Base-by-base conservation (phyloP, 305 asterid genomes). In the Lippia alba region DNA sequence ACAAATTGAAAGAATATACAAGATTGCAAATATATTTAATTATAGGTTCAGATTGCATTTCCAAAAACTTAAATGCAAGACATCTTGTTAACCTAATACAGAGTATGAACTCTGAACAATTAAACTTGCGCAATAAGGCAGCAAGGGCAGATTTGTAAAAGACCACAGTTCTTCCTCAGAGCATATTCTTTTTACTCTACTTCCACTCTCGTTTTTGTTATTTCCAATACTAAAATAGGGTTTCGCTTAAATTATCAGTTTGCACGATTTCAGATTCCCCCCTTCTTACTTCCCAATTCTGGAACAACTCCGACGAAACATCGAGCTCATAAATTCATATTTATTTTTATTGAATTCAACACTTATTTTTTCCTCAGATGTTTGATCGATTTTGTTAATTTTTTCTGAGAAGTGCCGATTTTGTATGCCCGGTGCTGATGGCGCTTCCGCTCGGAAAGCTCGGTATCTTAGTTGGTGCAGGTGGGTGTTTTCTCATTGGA, bases 381-480 rank as follows among this genome's bases (percentile, higher is more conserved):
- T 55, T 59, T 59, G n/a, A 5, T 19, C 34, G 0, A 39, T 36
- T 49, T 41, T 53, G 57, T 56, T 71, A 33, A 41, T 61, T 56
- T 54, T 53, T 16, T 40, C 44, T 62, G 5, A 67, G 32, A 41
- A 55, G 67, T 59, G 49, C 77, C 70, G 68, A 70, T 81, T 70
- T 55, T 49, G 14, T 78, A 33, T 62, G 17, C 58, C 44, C 61
- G 30, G 73, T 65, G 79, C 60, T 61, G 19, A 94, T 91, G 99
- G 97, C 97, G 67, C 89, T 94, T 62, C 78, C 97, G 57, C 73
- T 94, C 45, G 97, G 96, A 75, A 94, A 94, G 89, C 88, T 94
- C 67, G 75, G 93, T 16, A 77, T 94, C 71, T 70, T 91, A 82
- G 81, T 90, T 53, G 99, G 99, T 70, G 95, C 99, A 71, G 99